Evolutionary conservation across 2,329 filamentous ascomycete genomes (phyloP).

Genomic region (Exophiala sp.): DNA sequence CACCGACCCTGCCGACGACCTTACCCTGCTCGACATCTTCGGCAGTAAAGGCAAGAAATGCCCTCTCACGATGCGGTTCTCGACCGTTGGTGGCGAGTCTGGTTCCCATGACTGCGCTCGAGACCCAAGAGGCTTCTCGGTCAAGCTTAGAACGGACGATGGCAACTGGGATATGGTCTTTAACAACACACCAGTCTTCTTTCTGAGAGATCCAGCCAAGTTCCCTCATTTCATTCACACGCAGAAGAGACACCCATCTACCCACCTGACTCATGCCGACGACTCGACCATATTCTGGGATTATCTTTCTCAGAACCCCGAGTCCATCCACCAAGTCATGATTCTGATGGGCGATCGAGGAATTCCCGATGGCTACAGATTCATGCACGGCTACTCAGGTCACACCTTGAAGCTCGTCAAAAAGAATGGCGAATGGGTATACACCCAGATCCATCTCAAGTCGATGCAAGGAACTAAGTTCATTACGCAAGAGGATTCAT

Average conservation of each 20-base stretch:
- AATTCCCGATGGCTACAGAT: conserved; percentile 53
- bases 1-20: conserved; percentile 49
- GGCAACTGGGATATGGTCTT: conserved; percentile 72
- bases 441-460: conserved; percentile 53
- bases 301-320: conserved; percentile 53
- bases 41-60: conserved; percentile 65
- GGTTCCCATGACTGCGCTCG: conserved; percentile 69
- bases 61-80: conserved; percentile 65
- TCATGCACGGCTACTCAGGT: conserved; percentile 54
- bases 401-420: conserved; percentile 55
- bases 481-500: conserved; percentile 51
- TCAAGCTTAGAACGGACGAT: conserved; percentile 70
- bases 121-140: conserved; percentile 68
- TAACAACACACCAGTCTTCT: conserved; percentile 68
- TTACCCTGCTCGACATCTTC: conserved; percentile 48
- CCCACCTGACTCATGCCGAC: conserved; percentile 45
- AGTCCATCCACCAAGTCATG: conserved; percentile 54
- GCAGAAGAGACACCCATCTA: conserved; percentile 57
- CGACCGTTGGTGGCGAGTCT: conserved; percentile 70
- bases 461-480: conserved; percentile 51
- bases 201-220: conserved; percentile 62
- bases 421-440: conserved; percentile 53
- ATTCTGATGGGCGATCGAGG: conserved; percentile 54
- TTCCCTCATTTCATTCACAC: conserved; percentile 61
- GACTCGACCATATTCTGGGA: conserved; percentile 37